These are phyloP conservation scores for Polytrichum formosum DNA, from an alignment of 225 moss, liverwort and hornwort species.

Conservation along the genomic window DNA sequence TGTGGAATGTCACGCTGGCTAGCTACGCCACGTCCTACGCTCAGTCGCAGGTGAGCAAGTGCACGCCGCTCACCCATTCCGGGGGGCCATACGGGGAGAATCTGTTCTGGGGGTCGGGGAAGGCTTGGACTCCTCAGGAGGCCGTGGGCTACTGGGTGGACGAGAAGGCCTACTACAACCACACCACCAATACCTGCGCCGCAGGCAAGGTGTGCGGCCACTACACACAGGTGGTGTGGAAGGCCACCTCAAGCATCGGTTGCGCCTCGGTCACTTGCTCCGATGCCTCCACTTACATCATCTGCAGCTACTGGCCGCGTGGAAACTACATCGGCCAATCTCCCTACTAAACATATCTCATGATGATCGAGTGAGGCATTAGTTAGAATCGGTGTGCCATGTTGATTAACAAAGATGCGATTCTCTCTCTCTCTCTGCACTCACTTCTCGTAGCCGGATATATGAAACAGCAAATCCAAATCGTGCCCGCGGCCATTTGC, in stretches of 20 bases:
- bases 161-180: conserved; percentile 23
- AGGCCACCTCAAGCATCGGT: conserved; percentile 29
- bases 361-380: background rate
- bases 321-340: conserved; percentile 36
- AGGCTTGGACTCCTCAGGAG: conserved; percentile 26
- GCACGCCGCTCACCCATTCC: conserved; percentile 37
- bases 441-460: no score
- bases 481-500: no score
- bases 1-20: conserved; percentile 22
- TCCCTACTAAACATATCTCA: conserved; percentile 22
- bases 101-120: conserved; percentile 42
- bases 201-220: conserved; percentile 41
- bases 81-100: conserved; percentile 45
- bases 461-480: no score
- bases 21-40: conserved; percentile 35
- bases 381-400: background rate
- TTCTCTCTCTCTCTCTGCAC: no score
- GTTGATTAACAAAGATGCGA: background rate
- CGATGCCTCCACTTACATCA: conserved; percentile 34
- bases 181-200: conserved; percentile 36
- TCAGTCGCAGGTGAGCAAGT: conserved; percentile 13
- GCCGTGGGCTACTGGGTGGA: conserved; percentile 38
- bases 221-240: conserved; percentile 75
- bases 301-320: conserved; percentile 62
- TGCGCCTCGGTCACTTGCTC: conserved; percentile 45